Percentiles rank a stretch among this genome's conserved stretches.
Conservation (phyloP, 805 yeast species). For the Teunomyces kruisii region DNA sequence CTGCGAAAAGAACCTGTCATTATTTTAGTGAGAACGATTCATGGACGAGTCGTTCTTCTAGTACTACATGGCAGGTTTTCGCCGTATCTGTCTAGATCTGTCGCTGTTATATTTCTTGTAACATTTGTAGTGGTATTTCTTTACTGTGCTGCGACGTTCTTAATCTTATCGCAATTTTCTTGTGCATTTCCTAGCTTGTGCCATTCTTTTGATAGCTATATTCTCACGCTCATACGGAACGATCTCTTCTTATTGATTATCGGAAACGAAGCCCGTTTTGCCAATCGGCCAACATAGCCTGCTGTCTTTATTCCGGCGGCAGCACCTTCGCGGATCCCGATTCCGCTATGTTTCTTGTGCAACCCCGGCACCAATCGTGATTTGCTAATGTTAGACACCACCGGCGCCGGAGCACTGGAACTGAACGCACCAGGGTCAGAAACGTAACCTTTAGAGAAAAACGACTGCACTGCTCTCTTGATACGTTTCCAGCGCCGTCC, state of each 20-base stretch:
- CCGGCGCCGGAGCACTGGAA: conserved; percentile 8
- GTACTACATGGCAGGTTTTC: too few relatives aligned
- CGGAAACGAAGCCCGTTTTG: conserved; percentile 20
- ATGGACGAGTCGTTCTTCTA: too few relatives aligned
- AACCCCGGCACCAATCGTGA: conserved; percentile 22
- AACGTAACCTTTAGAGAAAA: conserved; percentile 26
- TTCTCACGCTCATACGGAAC: background rate
- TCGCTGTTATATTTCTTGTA: too few relatives aligned
- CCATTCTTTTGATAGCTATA: too few relatives aligned
- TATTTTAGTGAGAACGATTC: too few relatives aligned
- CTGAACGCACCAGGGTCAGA: conserved; percentile 25
- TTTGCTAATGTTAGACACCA: conserved; percentile 22
- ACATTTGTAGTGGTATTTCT: too few relatives aligned
- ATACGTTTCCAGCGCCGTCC: conserved; percentile 31
- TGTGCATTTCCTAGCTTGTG: too few relatives aligned
- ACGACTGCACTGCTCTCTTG: conserved; percentile 25
- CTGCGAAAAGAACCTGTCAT: background rate
- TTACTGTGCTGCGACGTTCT: too few relatives aligned
- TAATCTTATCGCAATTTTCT: too few relatives aligned
- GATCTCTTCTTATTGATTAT: background rate
- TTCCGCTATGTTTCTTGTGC: conserved; percentile 10
- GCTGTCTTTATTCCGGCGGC: conserved; percentile 15
- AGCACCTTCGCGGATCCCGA: conserved; percentile 17
- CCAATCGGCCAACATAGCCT: conserved; percentile 22
- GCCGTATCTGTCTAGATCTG: too few relatives aligned